These are phyloP conservation scores for Didymella segeticola DNA, from an alignment of 2,329 filamentous ascomycete species.

Conservation along the genomic window DNA sequence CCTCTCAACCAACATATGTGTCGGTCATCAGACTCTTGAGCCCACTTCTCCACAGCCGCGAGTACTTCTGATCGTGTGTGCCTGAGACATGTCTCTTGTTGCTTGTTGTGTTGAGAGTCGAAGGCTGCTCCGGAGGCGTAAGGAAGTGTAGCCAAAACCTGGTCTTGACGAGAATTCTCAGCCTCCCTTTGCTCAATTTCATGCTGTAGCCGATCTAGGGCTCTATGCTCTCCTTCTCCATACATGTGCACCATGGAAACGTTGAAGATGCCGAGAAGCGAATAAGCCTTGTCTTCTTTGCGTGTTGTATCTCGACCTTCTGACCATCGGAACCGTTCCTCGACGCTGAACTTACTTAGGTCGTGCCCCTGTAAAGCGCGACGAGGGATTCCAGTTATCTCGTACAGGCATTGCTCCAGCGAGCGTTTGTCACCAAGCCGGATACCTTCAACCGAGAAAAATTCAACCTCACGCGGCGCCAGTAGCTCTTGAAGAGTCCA, in stretches of 20 bases:
- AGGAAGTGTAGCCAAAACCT: not conserved
- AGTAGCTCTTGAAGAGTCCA: conserved; percentile 24
- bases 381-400: conserved; percentile 10
- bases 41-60: conserved; percentile 30
- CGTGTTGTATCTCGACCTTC: conserved; percentile 19
- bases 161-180: not conserved
- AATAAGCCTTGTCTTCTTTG: conserved; percentile 27
- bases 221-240: conserved; percentile 25
- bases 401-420: conserved; percentile 2
- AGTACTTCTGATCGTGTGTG: conserved; percentile 36
- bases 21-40: conserved; percentile 16
- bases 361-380: conserved; percentile 10
- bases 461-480: conserved; percentile 22
- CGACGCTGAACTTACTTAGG: conserved; percentile 17
- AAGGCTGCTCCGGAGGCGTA: conserved; percentile 22
- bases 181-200: no score
- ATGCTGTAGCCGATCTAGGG: no score
- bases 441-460: conserved; percentile 19
- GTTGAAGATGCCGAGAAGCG: conserved; percentile 20
- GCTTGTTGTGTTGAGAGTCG: conserved; percentile 23
- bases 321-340: conserved; percentile 22
- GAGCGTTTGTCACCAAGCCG: conserved; percentile 15
- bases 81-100: conserved; percentile 28
- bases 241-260: conserved; percentile 25
- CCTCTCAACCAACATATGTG: conserved; percentile 44